These are phyloP conservation scores for Mortierella antarctica DNA, from an alignment of 192 early-diverging fungal genomes.

Conservation along the genomic window DNA sequence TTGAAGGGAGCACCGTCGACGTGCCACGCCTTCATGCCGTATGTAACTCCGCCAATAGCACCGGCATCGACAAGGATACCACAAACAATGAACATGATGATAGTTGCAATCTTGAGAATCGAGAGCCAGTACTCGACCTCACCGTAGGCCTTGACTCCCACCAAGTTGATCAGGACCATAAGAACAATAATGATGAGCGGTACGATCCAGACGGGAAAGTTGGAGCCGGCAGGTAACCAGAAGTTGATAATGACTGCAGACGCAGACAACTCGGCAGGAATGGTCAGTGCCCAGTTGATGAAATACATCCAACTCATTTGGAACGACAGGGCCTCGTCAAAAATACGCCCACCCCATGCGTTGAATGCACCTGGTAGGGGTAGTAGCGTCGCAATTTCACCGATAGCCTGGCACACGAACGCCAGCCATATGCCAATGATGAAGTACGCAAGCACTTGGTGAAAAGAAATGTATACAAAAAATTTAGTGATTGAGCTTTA, in stretches of 20 bases:
- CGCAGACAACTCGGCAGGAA: constrained; percentile 75
- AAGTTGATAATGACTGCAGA: constrained; percentile 79
- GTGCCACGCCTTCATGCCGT: constrained; percentile 69
- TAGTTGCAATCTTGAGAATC: constrained; percentile 66
- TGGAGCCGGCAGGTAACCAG: constrained; percentile 11
- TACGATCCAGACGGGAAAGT: constrained; percentile 9
- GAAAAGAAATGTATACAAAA: too few species aligned
- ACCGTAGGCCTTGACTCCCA: constrained; percentile 73
- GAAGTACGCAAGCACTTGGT: constrained; percentile 67
- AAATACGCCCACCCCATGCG: constrained; percentile 74
- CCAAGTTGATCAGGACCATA: constrained; percentile 68
- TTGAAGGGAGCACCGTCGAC: constrained; percentile 67
- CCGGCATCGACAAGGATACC: constrained; percentile 75
- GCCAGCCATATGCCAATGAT: constrained; percentile 71
- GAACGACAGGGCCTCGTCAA: constrained; percentile 77
- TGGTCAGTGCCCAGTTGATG: constrained; percentile 63
- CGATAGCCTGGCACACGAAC: constrained; percentile 75
- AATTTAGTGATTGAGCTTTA: too few species aligned
- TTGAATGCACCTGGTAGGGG: constrained; percentile 66
- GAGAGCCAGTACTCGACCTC: constrained; percentile 79
- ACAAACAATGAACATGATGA: constrained; percentile 81
- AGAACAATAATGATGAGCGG: constrained; percentile 54
- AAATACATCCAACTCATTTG: constrained; percentile 69
- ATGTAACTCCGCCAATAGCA: constrained; percentile 62
- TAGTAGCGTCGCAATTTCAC: constrained; percentile 79